phyloP scores from a whole-genome alignment of 2,329 filamentous ascomycete species.

The Plenodomus biglobosus region DNA sequence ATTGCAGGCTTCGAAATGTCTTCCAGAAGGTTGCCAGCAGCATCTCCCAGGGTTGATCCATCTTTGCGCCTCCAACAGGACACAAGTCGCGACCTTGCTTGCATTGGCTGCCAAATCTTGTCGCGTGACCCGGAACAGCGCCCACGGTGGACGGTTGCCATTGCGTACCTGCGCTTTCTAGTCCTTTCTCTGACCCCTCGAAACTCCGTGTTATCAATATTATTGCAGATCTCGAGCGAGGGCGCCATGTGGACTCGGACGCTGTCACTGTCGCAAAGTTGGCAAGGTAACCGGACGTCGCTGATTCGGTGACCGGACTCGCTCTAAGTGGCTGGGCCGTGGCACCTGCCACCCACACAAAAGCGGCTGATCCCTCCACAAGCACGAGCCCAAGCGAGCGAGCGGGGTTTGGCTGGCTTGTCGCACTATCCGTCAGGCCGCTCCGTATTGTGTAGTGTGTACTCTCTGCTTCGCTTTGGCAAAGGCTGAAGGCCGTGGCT shows the following conservation, averaged over 20 bases:
- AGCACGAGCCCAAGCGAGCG: not conserved
- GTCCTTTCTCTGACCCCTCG: not conserved
- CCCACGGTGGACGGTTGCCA: not conserved
- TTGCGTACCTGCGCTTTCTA: not conserved
- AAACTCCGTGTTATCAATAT: not conserved
- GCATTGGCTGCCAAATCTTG: not conserved
- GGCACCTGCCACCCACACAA: not conserved
- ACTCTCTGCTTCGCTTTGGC: not conserved
- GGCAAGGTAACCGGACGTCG: conserved; percentile 1
- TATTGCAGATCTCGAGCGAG: not conserved
- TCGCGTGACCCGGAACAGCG: not conserved
- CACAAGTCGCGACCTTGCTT: no score
- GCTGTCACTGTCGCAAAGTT: not conserved
- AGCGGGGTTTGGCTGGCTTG: not conserved
- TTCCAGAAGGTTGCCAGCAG: conserved; percentile 1
- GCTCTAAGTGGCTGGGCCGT: not conserved
- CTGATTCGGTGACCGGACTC: conserved; percentile 1
- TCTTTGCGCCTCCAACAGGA: not conserved
- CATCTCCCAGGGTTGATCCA: not conserved
- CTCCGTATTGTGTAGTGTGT: no score
- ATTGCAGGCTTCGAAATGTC: not conserved
- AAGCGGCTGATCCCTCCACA: not conserved
- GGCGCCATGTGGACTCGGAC: conserved; percentile 6
- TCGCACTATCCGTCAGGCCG: not conserved
- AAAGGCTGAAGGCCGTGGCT: not conserved